These are phyloP conservation scores for Neofusicoccum ribis DNA, from an alignment of 2,329 filamentous ascomycete genomes.

Conservation along the genomic window DNA sequence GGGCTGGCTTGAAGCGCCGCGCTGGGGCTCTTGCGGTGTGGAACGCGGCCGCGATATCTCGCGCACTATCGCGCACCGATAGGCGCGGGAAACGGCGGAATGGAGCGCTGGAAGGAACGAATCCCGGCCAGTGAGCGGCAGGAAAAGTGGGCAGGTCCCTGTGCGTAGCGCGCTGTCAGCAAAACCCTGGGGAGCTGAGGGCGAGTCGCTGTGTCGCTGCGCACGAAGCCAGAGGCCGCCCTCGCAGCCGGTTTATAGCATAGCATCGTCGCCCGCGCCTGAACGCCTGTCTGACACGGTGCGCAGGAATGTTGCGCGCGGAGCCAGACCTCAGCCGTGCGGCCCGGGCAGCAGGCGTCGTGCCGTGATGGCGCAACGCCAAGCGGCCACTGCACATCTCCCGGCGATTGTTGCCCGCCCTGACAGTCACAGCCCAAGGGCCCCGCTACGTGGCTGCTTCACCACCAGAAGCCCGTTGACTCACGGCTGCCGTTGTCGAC, in stretches of 20 bases:
- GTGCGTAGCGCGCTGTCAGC: constrained; percentile 12
- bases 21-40: constrained; percentile 13
- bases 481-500: background rate
- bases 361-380: constrained; percentile 8
- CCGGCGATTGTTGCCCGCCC: constrained; percentile 16
- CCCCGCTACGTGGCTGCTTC: constrained; percentile 11
- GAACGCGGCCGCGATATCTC: background rate
- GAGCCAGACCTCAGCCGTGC: background rate
- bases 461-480: constrained; percentile 2
- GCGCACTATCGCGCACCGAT: constrained; percentile 11
- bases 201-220: background rate
- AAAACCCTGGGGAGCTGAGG: background rate
- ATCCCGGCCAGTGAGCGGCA: constrained; percentile 1
- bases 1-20: background rate
- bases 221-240: background rate
- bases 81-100: constrained; percentile 8
- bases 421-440: background rate
- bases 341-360: background rate
- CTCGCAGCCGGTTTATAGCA: constrained; percentile 8
- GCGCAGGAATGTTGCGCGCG: constrained; percentile 3
- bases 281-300: background rate
- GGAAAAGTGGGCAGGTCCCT: constrained; percentile 3
- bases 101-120: constrained; percentile 3
- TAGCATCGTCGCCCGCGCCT: background rate
- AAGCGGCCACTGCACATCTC: constrained; percentile 10